phyloP scores from a whole-genome alignment of 2,329 filamentous ascomycete species.

The Coniosporium tulheliwenetii region DNA sequence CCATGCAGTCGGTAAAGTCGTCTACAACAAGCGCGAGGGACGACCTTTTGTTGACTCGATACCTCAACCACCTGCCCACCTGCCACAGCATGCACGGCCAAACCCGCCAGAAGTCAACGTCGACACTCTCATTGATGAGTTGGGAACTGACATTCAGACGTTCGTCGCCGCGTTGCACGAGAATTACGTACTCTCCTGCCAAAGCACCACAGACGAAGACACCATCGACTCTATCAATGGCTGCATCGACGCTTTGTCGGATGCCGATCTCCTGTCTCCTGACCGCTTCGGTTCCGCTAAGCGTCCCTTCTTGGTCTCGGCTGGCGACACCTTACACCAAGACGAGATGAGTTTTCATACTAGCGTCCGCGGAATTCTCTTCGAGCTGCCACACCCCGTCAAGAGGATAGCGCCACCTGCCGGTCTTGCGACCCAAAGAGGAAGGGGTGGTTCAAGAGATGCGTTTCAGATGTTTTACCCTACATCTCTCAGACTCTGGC shows the following conservation, averaged over 20 bases:
- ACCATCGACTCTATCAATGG: slow-evolving; percentile 66
- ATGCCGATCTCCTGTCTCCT: slow-evolving; percentile 70
- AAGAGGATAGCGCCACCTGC: slow-evolving; percentile 35
- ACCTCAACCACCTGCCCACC: slow-evolving; percentile 28
- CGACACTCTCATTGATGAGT: slow-evolving; percentile 77
- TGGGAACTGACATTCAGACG: slow-evolving; percentile 78
- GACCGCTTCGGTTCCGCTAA: slow-evolving; percentile 51
- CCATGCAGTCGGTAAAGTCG: slow-evolving; percentile 86
- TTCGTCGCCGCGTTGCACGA: slow-evolving; percentile 86
- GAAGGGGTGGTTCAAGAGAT: slow-evolving; percentile 33
- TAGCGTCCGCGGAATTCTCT: slow-evolving; percentile 72
- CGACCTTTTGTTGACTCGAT: slow-evolving; percentile 18
- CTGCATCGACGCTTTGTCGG: slow-evolving; percentile 77
- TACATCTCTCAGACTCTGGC: slow-evolving; percentile 68
- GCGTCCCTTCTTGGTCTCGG: slow-evolving; percentile 31
- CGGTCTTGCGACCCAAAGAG: slow-evolving; percentile 20
- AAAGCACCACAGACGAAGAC: slow-evolving; percentile 38
- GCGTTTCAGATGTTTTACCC: slow-evolving; percentile 89
- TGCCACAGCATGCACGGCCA: slow-evolving; percentile 26
- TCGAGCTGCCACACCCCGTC: slow-evolving; percentile 73
- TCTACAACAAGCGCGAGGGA: slow-evolving; percentile 83
- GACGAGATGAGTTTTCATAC: slow-evolving; percentile 91
- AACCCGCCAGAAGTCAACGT: slow-evolving; percentile 28
- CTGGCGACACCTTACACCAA: slow-evolving; percentile 64
- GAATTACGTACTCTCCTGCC: slow-evolving; percentile 80